Base-by-base conservation (phyloP, 371 early-diverging fungal species). In the Mortierella sp. region DNA sequence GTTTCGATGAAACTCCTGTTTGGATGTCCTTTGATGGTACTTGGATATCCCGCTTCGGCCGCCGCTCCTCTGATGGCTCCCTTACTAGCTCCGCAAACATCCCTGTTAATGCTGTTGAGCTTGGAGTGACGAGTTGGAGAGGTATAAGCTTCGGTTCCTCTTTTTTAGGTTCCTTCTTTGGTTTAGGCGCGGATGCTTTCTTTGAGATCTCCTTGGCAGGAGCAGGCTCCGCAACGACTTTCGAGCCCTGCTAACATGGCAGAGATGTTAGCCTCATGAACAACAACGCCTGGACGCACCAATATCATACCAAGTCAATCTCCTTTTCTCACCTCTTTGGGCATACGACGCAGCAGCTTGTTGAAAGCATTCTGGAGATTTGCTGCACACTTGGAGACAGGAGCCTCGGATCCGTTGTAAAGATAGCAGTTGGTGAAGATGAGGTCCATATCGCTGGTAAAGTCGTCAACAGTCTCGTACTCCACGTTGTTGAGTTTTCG, bases 351-450 rank as follows among this genome's bases (percentile, higher is more conserved):
- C 61, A 93, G 61, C 56, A 87, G 82, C 57, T 86, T 89, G 27
- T 86, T 83, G 79, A 95, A 94, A 46, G 90, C 87, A 19, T 81
- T 82, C 70, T 94, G 89, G 41, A 96, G 82, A 52, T 86, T 91
- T 60, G 82, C 80, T 19, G 92, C 95, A 71, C 90, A 84, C 65
- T 82, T 81, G 16, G 95, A 91, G 2, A 96, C 88, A 48, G 86
- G 85, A 17, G 92, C 84, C 55, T 88, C 93, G 53, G 79, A 84
- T 16, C 93, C 96, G 70, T 98, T 98, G 79, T 94, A 98, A n/a
- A 86, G 81, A 69, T 87, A 91, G 79, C 98, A 98, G 78, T 98
- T 98, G 51, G 83, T 80, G 67, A 96, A 88, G 40, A 95, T 91
- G 25, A 91, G 66, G n/a, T 90, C 82, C 41, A 94, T 82, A 69